These are phyloP conservation scores for Lojkania enalia DNA, from an alignment of 2,329 filamentous ascomycete genomes.

Conservation along the genomic window DNA sequence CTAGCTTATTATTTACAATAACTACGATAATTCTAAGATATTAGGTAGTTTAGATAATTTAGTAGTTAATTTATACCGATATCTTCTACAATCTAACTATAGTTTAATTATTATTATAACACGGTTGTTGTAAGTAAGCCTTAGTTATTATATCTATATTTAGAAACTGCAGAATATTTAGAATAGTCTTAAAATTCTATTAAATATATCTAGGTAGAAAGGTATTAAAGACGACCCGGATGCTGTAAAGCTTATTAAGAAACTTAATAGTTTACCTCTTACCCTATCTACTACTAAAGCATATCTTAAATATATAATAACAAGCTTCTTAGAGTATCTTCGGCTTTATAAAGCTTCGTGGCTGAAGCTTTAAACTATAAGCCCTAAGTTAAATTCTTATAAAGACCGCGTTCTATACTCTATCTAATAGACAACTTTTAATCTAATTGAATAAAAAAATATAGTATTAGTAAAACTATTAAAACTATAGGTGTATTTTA, in stretches of 20 bases:
- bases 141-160: slow-evolving; percentile 13
- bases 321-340: slow-evolving; percentile 29
- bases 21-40: slow-evolving; percentile 48
- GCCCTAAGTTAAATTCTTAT: slow-evolving; percentile 18
- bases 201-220: slow-evolving; percentile 15
- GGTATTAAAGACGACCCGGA: slow-evolving; percentile 25
- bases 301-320: slow-evolving; percentile 20
- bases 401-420: slow-evolving; percentile 26
- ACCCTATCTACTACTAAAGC: slow-evolving; percentile 18
- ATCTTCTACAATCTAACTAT: slow-evolving; percentile 15
- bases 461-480: slow-evolving; percentile 15
- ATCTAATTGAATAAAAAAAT: slow-evolving; percentile 18
- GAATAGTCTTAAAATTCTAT: slow-evolving; percentile 16
- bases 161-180: slow-evolving; percentile 14
- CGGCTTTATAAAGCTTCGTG: slow-evolving; percentile 38
- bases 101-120: slow-evolving; percentile 20
- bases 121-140: slow-evolving; percentile 12
- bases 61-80: slow-evolving; percentile 36
- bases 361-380: slow-evolving; percentile 18
- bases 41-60: slow-evolving; percentile 10
- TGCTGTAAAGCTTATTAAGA: slow-evolving; percentile 24
- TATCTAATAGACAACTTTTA: slow-evolving; percentile 19
- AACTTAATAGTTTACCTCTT: slow-evolving; percentile 21
- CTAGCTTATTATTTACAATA: slow-evolving; percentile 50
- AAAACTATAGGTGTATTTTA: slow-evolving; percentile 20